Percentiles rank a stretch among this genome's conserved stretches.
Conservation (phyloP, 495 filamentous ascomycete genomes). For the Trichoderma gamsii region DNA sequence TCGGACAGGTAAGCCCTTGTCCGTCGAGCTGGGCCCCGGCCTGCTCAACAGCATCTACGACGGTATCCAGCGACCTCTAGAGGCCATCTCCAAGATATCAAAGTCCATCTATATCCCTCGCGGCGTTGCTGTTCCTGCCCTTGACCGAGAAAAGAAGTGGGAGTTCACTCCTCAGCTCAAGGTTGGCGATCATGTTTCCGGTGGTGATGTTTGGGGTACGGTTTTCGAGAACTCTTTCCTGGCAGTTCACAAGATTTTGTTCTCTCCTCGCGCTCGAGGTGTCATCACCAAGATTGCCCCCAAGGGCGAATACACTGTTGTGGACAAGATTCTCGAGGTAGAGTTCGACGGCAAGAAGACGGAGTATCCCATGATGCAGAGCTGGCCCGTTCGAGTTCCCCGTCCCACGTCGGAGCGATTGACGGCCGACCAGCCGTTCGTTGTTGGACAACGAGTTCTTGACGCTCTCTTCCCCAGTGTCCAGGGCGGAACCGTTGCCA, state of each 20-base stretch:
- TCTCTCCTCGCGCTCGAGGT: slow-evolving; percentile 86
- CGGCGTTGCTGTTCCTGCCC: slow-evolving; percentile 80
- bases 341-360: slow-evolving; percentile 96
- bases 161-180: slow-evolving; percentile 87
- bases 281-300: slow-evolving; percentile 85
- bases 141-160: slow-evolving; percentile 88
- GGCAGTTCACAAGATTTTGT: slow-evolving; percentile 86
- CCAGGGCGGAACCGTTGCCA: slow-evolving; percentile 94
- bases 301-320: slow-evolving; percentile 88
- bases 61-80: slow-evolving; percentile 92
- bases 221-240: slow-evolving; percentile 96
- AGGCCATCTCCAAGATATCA: slow-evolving; percentile 67
- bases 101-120: slow-evolving; percentile 95
- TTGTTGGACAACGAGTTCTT: slow-evolving; percentile 93
- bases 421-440: slow-evolving; percentile 77
- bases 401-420: slow-evolving; percentile 86
- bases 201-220: slow-evolving; percentile 88
- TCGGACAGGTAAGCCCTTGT: slow-evolving; percentile 88
- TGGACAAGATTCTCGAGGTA: slow-evolving; percentile 88
- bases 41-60: slow-evolving; percentile 99
- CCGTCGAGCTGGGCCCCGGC: slow-evolving; percentile 93
- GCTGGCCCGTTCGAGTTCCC: slow-evolving; percentile 97
- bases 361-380: slow-evolving; percentile 94
- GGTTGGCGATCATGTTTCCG: slow-evolving; percentile 93
- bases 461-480: slow-evolving; percentile 98